Percentiles rank a stretch among this genome's conserved stretches.
Evolutionary conservation across 371 early-diverging fungal species (phyloP).

Genomic region (Syncephalastrum monosporum): DNA sequence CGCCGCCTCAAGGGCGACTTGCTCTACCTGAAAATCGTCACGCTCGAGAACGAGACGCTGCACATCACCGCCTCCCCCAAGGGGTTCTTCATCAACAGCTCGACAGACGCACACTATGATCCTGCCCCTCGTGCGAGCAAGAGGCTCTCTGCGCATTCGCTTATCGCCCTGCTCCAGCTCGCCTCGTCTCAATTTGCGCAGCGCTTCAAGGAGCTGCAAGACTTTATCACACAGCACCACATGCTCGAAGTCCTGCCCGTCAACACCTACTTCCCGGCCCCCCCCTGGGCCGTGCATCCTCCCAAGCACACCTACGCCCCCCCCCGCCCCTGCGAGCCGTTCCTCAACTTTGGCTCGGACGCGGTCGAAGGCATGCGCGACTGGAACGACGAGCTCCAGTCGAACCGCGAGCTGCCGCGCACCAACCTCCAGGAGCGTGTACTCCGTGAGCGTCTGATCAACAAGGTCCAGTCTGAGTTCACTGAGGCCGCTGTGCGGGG

Average conservation of each 20-base stretch:
- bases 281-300: constrained; percentile 81
- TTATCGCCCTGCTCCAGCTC: constrained; percentile 67
- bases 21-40: constrained; percentile 78
- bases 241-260: constrained; percentile 80
- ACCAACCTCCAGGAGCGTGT: constrained; percentile 81
- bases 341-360: constrained; percentile 66
- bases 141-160: constrained; percentile 60
- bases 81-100: constrained; percentile 89
- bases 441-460: constrained; percentile 79
- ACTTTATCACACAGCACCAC: constrained; percentile 67
- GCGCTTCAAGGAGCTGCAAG: constrained; percentile 68
- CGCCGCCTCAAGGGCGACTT: constrained; percentile 82
- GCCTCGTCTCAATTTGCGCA: constrained; percentile 71
- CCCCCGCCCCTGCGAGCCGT: constrained; percentile 66
- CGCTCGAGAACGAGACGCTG: constrained; percentile 77
- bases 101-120: constrained; percentile 72
- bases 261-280: constrained; percentile 63
- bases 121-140: constrained; percentile 52
- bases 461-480: constrained; percentile 87
- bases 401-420: constrained; percentile 83
- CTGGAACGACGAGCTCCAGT: constrained; percentile 96
- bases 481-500: constrained; percentile 87
- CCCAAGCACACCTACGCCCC: constrained; percentile 60
- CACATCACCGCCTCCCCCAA: constrained; percentile 83
- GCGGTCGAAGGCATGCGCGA: constrained; percentile 80